A percentile compares a stretch with the other conserved stretches of the same genome.
These are phyloP conservation scores for Alternaria burnsii DNA, from an alignment of 2,329 filamentous ascomycete species.

Conservation along the genomic window DNA sequence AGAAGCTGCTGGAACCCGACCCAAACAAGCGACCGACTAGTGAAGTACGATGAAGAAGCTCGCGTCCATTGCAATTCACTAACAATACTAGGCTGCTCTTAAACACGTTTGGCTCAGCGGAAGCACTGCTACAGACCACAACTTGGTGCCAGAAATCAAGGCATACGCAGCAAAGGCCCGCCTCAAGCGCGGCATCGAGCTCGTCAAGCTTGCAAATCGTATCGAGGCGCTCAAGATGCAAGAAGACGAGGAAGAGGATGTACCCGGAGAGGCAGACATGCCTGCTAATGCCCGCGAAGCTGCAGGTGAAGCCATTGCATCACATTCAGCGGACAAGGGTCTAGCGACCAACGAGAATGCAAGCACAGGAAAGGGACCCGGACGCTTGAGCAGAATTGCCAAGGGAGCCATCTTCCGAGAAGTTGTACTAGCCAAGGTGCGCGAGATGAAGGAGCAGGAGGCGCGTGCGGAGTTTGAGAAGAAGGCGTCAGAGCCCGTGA, in stretches of 20 bases:
- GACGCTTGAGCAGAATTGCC: constrained; percentile 65
- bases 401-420: constrained; percentile 87
- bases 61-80: constrained; percentile 10
- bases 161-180: constrained; percentile 91
- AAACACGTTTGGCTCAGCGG: constrained; percentile 89
- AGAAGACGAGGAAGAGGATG: constrained; percentile 84
- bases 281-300: constrained; percentile 69
- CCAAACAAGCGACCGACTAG: constrained; percentile 80
- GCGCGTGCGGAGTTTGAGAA: constrained; percentile 73
- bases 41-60: constrained; percentile 62
- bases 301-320: constrained; percentile 56
- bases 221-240: constrained; percentile 95
- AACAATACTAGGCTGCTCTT: constrained; percentile 70
- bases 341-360: constrained; percentile 41
- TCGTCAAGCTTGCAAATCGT: constrained; percentile 93
- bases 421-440: constrained; percentile 91
- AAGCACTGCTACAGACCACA: constrained; percentile 91
- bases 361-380: constrained; percentile 52
- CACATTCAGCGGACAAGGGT: constrained; percentile 39
- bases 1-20: constrained; percentile 78
- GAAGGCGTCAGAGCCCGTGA: constrained; percentile 56
- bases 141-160: constrained; percentile 96
- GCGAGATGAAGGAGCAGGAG: constrained; percentile 88
- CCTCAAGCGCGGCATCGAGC: constrained; percentile 90
- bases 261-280: constrained; percentile 65